These are phyloP conservation scores for Jaapia argillacea DNA, from an alignment of 768 basidiomycete genomes.

Conservation along the genomic window DNA sequence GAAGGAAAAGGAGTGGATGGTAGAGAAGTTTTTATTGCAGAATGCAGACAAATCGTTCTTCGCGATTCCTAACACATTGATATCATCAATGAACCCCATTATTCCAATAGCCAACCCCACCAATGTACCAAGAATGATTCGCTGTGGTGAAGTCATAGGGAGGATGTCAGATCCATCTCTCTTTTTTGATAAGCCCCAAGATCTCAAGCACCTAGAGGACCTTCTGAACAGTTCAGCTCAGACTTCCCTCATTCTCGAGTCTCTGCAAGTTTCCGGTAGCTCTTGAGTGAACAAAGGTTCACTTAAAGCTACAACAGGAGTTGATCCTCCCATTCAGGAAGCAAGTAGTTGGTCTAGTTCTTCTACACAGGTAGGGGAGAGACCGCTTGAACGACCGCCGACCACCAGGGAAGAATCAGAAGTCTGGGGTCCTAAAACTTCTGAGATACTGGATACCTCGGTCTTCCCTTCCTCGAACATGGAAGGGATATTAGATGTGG, in stretches of 20 bases:
- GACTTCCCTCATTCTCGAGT: too few species aligned
- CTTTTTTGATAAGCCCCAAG: neutral
- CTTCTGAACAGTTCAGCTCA: too few species aligned
- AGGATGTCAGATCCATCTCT: neutral
- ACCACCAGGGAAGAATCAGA: neutral
- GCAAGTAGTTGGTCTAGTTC: too few species aligned
- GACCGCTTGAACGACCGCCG: too few species aligned
- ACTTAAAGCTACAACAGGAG: too few species aligned
- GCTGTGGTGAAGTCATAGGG: neutral
- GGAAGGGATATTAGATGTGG: slow-evolving; percentile 3
- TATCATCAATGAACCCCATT: neutral
- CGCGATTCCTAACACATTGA: neutral
- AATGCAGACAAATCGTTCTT: neutral
- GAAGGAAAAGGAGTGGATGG: neutral
- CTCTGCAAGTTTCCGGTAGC: too few species aligned
- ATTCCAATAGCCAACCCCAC: neutral
- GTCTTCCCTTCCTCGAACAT: slow-evolving; percentile 1
- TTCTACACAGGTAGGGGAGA: too few species aligned
- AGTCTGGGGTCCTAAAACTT: neutral
- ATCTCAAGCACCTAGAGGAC: too few species aligned
- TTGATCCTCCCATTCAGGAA: too few species aligned
- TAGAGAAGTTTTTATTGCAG: neutral
- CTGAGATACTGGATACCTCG: slow-evolving; percentile 1
- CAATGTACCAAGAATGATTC: neutral
- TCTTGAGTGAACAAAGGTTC: too few species aligned